These are phyloP conservation scores for Tylopilus sp. DNA, from an alignment of 768 basidiomycete genomes.

Conservation along the genomic window DNA sequence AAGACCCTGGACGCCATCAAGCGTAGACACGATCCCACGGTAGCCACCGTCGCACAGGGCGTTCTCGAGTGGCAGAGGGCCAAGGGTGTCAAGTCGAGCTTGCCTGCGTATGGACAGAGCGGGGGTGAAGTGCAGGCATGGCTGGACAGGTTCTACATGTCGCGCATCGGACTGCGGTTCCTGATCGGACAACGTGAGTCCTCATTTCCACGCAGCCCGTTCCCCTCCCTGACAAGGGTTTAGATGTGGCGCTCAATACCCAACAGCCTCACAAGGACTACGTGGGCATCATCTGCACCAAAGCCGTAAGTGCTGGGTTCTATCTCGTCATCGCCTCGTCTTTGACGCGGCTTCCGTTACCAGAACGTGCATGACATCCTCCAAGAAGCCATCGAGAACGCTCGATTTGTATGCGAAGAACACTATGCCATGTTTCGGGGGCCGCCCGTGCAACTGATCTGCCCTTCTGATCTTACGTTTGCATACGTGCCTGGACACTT, in stretches of 20 bases:
- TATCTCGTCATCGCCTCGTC: background rate
- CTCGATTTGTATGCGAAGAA: constrained; percentile 91
- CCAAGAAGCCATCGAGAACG: constrained; percentile 97
- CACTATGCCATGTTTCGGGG: constrained; percentile 95
- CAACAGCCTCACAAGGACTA: constrained; percentile 87
- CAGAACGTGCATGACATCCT: constrained; percentile 95
- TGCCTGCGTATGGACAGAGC: constrained; percentile 50
- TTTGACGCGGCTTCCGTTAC: constrained; percentile 4
- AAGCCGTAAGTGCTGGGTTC: constrained; percentile 63
- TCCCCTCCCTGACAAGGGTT: constrained; percentile 2
- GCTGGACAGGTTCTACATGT: constrained; percentile 97
- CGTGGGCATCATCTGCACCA: constrained; percentile 96
- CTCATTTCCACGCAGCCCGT: background rate
- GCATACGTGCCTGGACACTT: constrained; percentile 96
- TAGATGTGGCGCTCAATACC: constrained; percentile 93
- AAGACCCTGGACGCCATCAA: constrained; percentile 86
- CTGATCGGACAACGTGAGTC: constrained; percentile 89
- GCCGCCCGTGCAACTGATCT: constrained; percentile 95
- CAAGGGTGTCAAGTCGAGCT: constrained; percentile 25
- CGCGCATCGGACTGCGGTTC: constrained; percentile 92
- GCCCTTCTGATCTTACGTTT: constrained; percentile 81
- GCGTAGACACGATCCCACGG: constrained; percentile 92
- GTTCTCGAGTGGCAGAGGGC: constrained; percentile 92
- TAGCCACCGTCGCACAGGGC: constrained; percentile 94
- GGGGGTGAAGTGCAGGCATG: constrained; percentile 90